These are phyloP conservation scores for Fusarium circinatum DNA, from an alignment of 2,329 filamentous ascomycete genomes.

Conservation along the genomic window DNA sequence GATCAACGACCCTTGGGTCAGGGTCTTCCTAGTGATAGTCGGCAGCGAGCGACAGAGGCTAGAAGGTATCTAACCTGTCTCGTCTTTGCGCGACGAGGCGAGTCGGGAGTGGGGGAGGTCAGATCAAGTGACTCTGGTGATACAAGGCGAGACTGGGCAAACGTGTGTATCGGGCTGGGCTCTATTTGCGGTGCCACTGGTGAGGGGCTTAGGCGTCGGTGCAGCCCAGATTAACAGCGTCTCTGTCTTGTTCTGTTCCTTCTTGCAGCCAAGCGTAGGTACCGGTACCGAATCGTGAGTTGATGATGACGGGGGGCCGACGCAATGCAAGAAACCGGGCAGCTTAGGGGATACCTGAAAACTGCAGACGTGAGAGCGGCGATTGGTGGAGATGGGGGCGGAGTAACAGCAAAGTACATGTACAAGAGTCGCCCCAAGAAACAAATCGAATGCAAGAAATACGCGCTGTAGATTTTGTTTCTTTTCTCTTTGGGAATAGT, in stretches of 20 bases:
- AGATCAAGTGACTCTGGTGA: constrained; percentile 19
- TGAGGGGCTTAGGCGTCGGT: constrained; percentile 41
- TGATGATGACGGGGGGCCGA: constrained; percentile 25
- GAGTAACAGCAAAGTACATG: constrained; percentile 27
- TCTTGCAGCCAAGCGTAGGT: constrained; percentile 18
- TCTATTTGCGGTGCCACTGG: constrained; percentile 27
- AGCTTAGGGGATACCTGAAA: constrained; percentile 20
- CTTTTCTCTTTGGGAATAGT: constrained; percentile 5
- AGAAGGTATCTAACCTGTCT: constrained; percentile 20
- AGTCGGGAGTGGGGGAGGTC: constrained; percentile 32
- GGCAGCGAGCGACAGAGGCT: background rate
- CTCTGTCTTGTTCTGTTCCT: background rate
- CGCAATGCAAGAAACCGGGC: constrained; percentile 29
- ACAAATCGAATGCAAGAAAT: constrained; percentile 31
- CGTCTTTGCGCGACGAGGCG: constrained; percentile 26
- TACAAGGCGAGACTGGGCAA: constrained; percentile 26
- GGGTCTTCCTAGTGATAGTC: constrained; percentile 36
- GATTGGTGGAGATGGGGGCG: constrained; percentile 35
- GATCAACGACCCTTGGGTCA: constrained; percentile 42
- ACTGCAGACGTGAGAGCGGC: constrained; percentile 18
- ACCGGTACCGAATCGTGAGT: constrained; percentile 2
- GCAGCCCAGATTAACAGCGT: constrained; percentile 14
- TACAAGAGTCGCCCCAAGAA: constrained; percentile 30
- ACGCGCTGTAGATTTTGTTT: constrained; percentile 3
- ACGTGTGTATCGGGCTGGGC: constrained; percentile 23